Evolutionary conservation across 2,329 filamentous ascomycete genomes (phyloP).

Genomic region (Colletotrichum limetticola): DNA sequence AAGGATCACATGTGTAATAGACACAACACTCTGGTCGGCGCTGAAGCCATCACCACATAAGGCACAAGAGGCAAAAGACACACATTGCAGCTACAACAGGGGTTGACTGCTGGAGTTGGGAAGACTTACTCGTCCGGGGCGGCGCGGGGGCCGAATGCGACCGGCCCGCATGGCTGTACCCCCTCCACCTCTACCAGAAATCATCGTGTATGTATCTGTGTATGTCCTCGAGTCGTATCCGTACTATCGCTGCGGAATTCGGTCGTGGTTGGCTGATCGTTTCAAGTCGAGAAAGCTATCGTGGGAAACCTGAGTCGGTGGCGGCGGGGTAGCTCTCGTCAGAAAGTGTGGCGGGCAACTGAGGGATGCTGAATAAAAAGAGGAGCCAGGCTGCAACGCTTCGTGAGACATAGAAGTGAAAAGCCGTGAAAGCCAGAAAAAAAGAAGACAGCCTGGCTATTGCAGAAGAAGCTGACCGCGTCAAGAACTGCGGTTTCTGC

Average conservation of each 20-base stretch:
- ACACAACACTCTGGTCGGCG: background rate
- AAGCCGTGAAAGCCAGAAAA: background rate
- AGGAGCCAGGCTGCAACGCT: background rate
- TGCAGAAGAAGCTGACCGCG: background rate
- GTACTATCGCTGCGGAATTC: background rate
- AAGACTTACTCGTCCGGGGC: slow-evolving; percentile 52
- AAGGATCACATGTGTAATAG: too few species aligned
- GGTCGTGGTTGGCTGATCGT: background rate
- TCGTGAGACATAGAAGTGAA: background rate
- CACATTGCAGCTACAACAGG: background rate
- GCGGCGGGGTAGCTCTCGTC: slow-evolving; percentile 33
- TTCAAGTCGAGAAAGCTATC: slow-evolving; percentile 31
- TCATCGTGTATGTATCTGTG: slow-evolving; percentile 48
- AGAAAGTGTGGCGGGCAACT: slow-evolving; percentile 12
- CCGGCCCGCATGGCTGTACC: slow-evolving; percentile 47
- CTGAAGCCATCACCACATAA: background rate
- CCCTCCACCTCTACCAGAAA: slow-evolving; percentile 59
- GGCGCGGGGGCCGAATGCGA: slow-evolving; percentile 56
- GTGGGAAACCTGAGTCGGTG: slow-evolving; percentile 22
- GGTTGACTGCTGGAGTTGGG: slow-evolving; percentile 17
- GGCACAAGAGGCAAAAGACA: background rate
- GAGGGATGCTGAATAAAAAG: background rate
- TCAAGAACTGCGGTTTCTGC: background rate
- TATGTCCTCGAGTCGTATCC: background rate
- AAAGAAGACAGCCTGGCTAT: background rate